phyloP scores from a whole-genome alignment of 2,329 filamentous ascomycete species.

The Colletotrichum godetiae region DNA sequence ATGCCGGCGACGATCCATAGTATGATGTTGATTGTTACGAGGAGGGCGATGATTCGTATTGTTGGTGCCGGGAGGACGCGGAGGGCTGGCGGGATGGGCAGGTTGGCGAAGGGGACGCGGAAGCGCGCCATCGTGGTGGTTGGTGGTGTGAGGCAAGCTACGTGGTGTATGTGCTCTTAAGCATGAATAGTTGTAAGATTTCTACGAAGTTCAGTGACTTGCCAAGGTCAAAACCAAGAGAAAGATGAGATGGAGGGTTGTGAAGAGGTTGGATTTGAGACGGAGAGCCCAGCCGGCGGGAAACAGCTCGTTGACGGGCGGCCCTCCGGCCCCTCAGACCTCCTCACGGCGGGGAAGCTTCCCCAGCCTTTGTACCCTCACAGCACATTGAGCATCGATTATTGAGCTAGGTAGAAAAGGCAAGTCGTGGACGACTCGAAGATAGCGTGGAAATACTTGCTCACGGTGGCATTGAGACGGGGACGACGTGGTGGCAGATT shows the following conservation, averaged over 20 bases:
- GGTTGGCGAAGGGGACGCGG: conserved; percentile 28
- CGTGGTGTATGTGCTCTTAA: neutral
- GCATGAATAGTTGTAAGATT: neutral
- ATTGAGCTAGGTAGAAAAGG: neutral
- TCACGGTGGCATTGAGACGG: neutral
- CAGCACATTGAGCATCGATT: neutral
- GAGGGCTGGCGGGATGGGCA: conserved; percentile 43
- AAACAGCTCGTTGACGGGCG: conserved; percentile 3
- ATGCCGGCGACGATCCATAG: conserved; percentile 67
- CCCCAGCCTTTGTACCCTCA: neutral
- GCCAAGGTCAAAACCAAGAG: neutral
- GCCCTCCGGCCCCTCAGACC: conserved; percentile 8
- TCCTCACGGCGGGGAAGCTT: neutral
- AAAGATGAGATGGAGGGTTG: neutral
- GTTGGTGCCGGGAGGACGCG: conserved; percentile 45
- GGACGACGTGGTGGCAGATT: neutral
- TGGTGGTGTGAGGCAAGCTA: neutral
- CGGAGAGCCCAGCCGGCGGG: conserved; percentile 10
- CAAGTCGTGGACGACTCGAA: neutral
- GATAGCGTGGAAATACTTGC: neutral
- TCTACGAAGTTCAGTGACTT: no score
- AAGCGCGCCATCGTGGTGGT: conserved; percentile 31
- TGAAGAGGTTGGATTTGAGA: neutral
- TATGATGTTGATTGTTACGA: conserved; percentile 62
- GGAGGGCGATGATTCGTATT: conserved; percentile 61